Conservation (phyloP, 352 stramenopile genomes). For the Phytopythium delawarense region DNA sequence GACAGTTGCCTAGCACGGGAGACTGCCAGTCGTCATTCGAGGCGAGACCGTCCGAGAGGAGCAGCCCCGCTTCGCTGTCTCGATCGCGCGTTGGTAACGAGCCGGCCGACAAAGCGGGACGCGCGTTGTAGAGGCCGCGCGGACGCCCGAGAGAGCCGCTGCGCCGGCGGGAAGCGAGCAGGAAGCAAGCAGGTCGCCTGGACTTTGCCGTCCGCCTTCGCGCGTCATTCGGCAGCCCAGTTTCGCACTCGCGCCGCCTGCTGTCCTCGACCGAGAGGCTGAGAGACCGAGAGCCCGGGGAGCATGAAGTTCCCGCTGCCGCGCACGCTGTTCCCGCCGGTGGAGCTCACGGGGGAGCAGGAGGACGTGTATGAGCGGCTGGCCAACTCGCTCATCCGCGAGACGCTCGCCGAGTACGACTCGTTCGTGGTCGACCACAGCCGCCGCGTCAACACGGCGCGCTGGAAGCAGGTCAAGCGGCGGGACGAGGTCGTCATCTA, state of each 20-base stretch:
- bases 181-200: no score
- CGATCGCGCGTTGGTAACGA: background rate
- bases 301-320: constrained; percentile 53
- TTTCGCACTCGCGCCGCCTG: background rate
- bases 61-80: background rate
- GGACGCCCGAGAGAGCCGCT: background rate
- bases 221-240: background rate
- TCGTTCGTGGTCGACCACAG: constrained; percentile 31
- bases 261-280: background rate
- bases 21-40: background rate
- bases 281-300: background rate
- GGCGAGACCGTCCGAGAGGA: no score
- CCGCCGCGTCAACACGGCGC: constrained; percentile 27
- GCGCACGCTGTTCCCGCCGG: constrained; percentile 38
- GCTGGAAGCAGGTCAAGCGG: constrained; percentile 39
- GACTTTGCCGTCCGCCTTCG: no score
- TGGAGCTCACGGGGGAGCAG: constrained; percentile 36
- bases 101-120: background rate
- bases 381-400: constrained; percentile 41
- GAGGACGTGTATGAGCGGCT: constrained; percentile 43
- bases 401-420: constrained; percentile 45
- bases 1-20: background rate
- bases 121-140: background rate
- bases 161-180: background rate
- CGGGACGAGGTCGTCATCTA: constrained; percentile 44